Evolutionary conservation across 257 asterid species (phyloP).

Genomic region (Capsicum pubescens): DNA sequence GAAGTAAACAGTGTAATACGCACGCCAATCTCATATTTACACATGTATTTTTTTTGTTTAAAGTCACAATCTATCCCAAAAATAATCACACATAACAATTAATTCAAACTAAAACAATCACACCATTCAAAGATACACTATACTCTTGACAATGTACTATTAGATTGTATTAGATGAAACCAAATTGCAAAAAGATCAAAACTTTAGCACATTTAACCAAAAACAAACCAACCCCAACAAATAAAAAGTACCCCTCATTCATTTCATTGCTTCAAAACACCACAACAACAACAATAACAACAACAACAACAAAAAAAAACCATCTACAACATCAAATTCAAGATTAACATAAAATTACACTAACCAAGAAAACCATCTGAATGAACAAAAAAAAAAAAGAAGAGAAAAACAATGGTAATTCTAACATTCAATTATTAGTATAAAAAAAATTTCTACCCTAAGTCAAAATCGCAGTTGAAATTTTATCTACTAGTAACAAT

Average conservation of each 20-base stretch:
- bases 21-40: too few species aligned
- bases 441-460: neutral
- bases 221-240: neutral
- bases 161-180: neutral
- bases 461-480: too few species aligned
- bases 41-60: too few species aligned
- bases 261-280: neutral
- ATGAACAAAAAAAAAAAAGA: neutral
- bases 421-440: too few species aligned
- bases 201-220: neutral
- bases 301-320: neutral
- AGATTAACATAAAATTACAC: neutral
- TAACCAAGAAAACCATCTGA: constrained; percentile 13
- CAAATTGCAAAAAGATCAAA: constrained; percentile 6
- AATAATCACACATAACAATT: neutral
- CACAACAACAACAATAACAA: neutral
- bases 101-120: neutral
- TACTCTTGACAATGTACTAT: neutral
- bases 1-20: too few species aligned
- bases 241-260: neutral
- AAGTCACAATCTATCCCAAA: constrained; percentile 14
- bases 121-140: neutral
- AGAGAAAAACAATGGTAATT: neutral
- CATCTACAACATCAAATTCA: neutral
- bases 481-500: too few species aligned